phyloP scores from a whole-genome alignment of 371 early-diverging fungal species.

The Actinomucor elegans region DNA sequence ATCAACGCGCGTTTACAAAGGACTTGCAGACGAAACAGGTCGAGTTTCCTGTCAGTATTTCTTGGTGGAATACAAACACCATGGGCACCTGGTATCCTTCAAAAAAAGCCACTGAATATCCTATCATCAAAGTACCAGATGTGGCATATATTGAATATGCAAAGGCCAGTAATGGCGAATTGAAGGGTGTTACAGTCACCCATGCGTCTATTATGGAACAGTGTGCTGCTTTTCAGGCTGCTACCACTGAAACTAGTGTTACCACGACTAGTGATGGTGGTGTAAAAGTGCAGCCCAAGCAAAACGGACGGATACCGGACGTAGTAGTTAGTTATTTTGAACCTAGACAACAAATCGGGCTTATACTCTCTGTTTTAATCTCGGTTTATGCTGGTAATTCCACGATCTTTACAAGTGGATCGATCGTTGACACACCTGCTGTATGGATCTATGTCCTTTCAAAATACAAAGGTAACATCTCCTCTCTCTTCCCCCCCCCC shows the following conservation, averaged over 20 bases:
- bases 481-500: too few relatives aligned
- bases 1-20: slow-evolving; percentile 67
- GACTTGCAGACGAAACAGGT: slow-evolving; percentile 61
- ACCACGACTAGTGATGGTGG: not conserved
- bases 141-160: slow-evolving; percentile 87
- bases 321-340: slow-evolving; percentile 71
- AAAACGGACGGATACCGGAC: slow-evolving; percentile 25
- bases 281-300: slow-evolving; percentile 13
- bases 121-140: slow-evolving; percentile 50
- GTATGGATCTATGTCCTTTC: slow-evolving; percentile 72
- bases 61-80: slow-evolving; percentile 81
- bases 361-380: slow-evolving; percentile 66
- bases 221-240: slow-evolving; percentile 46
- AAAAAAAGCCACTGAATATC: slow-evolving; percentile 48
- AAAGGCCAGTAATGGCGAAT: slow-evolving; percentile 79
- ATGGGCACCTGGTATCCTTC: slow-evolving; percentile 62
- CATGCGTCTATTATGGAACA: slow-evolving; percentile 79
- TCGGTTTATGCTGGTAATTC: slow-evolving; percentile 74
- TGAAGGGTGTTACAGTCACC: slow-evolving; percentile 81
- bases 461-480: slow-evolving; percentile 47
- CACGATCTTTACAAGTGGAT: slow-evolving; percentile 64
- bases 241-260: slow-evolving; percentile 23
- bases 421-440: slow-evolving; percentile 64
- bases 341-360: slow-evolving; percentile 82
- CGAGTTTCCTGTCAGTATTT: slow-evolving; percentile 65